Evolutionary conservation across 805 yeast species (phyloP).

Genomic region (Ogataea nakhonphanomensis): DNA sequence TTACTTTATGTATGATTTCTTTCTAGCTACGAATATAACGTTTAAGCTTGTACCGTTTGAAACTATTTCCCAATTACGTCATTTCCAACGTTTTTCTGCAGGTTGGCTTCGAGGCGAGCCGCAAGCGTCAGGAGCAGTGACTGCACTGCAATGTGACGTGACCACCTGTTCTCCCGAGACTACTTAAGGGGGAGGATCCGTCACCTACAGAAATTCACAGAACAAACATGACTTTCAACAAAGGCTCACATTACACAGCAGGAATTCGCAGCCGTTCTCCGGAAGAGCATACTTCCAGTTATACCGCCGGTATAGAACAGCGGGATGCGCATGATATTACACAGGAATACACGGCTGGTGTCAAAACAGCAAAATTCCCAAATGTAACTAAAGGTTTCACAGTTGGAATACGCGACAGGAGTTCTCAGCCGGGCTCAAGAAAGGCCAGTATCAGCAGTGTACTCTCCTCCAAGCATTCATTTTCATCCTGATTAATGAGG

Average conservation of each 20-base stretch:
- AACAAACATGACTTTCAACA: neutral
- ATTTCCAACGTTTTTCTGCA: neutral
- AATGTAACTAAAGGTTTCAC: constrained; percentile 11
- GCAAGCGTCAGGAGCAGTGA: too few species aligned
- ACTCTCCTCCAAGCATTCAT: too few species aligned
- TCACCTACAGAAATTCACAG: too few species aligned
- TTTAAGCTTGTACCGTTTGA: too few species aligned
- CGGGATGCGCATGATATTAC: neutral
- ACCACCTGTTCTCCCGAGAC: too few species aligned
- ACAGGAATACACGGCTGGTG: constrained; percentile 5
- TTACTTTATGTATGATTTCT: neutral
- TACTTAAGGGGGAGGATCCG: too few species aligned
- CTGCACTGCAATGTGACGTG: too few species aligned
- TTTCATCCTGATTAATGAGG: too few species aligned
- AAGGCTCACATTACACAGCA: neutral
- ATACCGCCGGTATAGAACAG: constrained; percentile 1
- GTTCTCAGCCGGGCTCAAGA: too few species aligned
- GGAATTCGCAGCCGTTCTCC: neutral
- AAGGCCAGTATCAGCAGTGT: too few species aligned
- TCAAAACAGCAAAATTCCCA: constrained; percentile 1
- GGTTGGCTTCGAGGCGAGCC: too few species aligned
- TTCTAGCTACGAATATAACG: neutral
- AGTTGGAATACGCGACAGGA: constrained; percentile 15
- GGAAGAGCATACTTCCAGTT: neutral
- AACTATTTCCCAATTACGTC: too few species aligned